Evolutionary conservation across 768 basidiomycete genomes (phyloP), one percentile per base, ranked within the genome.

Genomic region (Candolleomyces efflorescens): DNA sequence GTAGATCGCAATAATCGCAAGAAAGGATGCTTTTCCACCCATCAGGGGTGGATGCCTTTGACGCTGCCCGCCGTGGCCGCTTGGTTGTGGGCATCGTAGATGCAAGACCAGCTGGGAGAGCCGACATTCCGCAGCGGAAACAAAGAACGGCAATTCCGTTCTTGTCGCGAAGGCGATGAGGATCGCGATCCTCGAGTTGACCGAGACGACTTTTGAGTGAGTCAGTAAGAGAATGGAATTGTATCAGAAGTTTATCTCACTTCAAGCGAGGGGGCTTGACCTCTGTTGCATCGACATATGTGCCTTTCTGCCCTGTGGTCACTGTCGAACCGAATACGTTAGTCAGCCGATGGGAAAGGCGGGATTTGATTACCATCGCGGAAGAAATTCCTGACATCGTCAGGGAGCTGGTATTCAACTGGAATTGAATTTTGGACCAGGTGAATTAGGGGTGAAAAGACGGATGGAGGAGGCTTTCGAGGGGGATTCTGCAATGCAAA

Each of bases 1-100:
- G 91, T 46, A 96, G 81, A 60, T 80, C 81, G 73, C 97, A 99
- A 67, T 94, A 92, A 73, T 99, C 97, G 70, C 97, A 99, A 22
- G 94, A 92, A 62, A 98, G 78, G 53, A 98, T 93, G 64, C 80
- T 78, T 70, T 79, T 85, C 77, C 87, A 88, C 50, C 78, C 73
- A 59, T 87, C 86, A 22, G 79, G 72, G 27, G 71, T 69, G 59
- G 62, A 67, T 67, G 68, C 70, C 70, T 71, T 78, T 56, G 76
- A 69, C 6, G 79, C 71, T 22, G 78, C 78, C 62, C 82, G 73
- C 62, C 84, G 80, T 44, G 80, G 72, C 56, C 82, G 78, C 68
- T 82, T 83, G 66, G 79, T 65, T 63, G 83, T 70, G 64, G 85
- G 80, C 17, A 78, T 75, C 45, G 79, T 75, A 23, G 83, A 80